Base-by-base conservation (phyloP, 192 early-diverging fungal genomes). In the Lobosporangium transversale region DNA sequence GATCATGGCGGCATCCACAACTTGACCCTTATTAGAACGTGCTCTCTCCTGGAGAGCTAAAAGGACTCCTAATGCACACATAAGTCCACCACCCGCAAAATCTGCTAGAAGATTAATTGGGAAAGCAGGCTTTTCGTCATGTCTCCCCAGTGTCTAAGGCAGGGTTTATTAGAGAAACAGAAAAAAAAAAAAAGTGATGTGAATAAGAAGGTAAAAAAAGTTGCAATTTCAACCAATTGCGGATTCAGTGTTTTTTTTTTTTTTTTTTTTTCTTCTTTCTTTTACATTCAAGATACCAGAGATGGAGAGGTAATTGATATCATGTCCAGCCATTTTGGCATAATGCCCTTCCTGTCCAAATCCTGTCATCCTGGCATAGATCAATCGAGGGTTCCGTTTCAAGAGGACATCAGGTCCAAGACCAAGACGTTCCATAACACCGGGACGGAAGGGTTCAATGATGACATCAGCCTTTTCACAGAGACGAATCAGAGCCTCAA, bases 271-370 rank as follows among this genome's bases (percentile, higher is more conserved):
- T 40, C 37, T 40, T 14, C 37, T 14, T 14, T 40, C 37, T 37
- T 66, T 60, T 80, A 85, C 84, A 29, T 71, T 87, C 44, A 90
- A 55, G 23, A 86, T 75, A 27, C 90, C 90, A 15, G 90, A 84
- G 30, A 90, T 83, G 18, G 89, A 83, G 3, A 90, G 55, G 60
- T 92, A 92, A 56, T 92, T 92, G 53, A 90, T 86, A 73, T 92
- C 88, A 54, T 88, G 87, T 18, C 88, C 86, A 3, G 87, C 88
- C 53, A 84, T 80, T 23, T 81, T 81, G 36, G 84, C 79, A 43
- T 61, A 76, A 33, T 81, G 75, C 21, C 86, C 84, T 43, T 59
- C 21, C 51, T 92, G 90, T 18, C 90, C 90, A 74, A 87, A 92
- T 15, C 90, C 90, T n/a, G 85, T 92, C 68, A 90, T 64, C 14